phyloP scores from a whole-genome alignment of 371 early-diverging fungal genomes.

The Mortierella sp. region DNA sequence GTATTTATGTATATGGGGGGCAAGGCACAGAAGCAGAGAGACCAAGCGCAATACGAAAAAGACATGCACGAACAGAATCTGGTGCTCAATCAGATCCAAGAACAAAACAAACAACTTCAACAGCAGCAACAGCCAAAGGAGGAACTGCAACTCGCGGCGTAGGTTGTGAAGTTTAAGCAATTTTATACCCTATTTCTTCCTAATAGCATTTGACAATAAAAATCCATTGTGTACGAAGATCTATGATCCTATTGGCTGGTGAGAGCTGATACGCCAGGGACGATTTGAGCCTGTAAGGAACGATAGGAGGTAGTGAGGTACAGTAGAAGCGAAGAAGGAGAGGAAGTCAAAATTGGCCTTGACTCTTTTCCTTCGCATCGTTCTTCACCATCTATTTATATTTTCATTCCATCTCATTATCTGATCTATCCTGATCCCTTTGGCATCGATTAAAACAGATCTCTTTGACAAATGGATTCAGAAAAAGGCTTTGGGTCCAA shows the following conservation, averaged over 20 bases:
- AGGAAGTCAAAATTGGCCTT: neutral
- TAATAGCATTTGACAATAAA: no score
- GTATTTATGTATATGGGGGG: constrained; percentile 45
- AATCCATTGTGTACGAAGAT: no score
- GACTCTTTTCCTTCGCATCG: neutral
- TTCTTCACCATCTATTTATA: neutral
- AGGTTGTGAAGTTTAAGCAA: neutral
- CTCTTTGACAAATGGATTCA: constrained; percentile 24
- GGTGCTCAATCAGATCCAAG: constrained; percentile 27
- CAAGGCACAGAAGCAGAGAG: constrained; percentile 34
- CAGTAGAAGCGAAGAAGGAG: no score
- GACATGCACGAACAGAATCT: constrained; percentile 26
- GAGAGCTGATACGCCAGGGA: no score
- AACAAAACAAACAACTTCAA: constrained; percentile 9
- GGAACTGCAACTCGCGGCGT: neutral
- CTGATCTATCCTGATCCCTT: neutral
- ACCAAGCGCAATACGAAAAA: constrained; percentile 36
- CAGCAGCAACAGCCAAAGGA: constrained; percentile 2
- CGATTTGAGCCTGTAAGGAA: no score
- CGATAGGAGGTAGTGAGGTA: no score
- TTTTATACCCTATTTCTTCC: no score
- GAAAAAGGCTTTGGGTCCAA: constrained; percentile 31
- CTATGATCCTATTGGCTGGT: no score
- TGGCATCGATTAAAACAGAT: neutral
- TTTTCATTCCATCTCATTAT: neutral